Evolutionary conservation across 2,329 filamentous ascomycete species (phyloP), one percentile per base, ranked within the genome.

Genomic region (Didymella exigua): DNA sequence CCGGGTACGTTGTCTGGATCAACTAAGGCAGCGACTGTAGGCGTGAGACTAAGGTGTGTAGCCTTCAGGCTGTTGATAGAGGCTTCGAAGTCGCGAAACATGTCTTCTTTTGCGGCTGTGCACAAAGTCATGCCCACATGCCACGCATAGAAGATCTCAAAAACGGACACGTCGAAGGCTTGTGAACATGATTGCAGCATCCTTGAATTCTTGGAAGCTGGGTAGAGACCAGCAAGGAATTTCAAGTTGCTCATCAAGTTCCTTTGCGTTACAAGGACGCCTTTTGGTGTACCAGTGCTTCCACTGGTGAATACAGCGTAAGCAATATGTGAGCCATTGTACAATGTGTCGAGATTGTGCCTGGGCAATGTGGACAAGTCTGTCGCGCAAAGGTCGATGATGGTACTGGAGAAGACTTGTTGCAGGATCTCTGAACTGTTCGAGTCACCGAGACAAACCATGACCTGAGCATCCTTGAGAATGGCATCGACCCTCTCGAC

Each of bases 61-160:
- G 92, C 81, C 0, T 76, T 65, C 16, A 96, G 75, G 1, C 73
- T 69, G 3, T 85, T 81, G 50, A 96, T 89, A 0, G 86, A 80
- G 18, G 77, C 72, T 70, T 92, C 89, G 8, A 96, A 77, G 63
- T 96, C 86, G 33, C 80, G 81, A 65, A 93, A 91, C 0, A 96
- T 75, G 1, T 85, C 82, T 63, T 95, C 89, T 62, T 93, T 92
- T 0, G 80, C 83, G 0, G 86, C 88, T 2, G 89, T 85, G 68
- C 90, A 96, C 11, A 96, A 79, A 56, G 88, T 89, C 79, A 93
- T 90, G 4, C 91, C 91, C 29, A 82, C 81, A 41, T 84, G 83
- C 89, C 91, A 96, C 0, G 91, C 81, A 65, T 91, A 96, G 71
- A 96, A 93, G 13, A 96, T 93, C 67, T 96, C 92, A 69, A 96